Percentiles rank a stretch among this genome's conserved stretches.
These are phyloP conservation scores for Rosa persica DNA, from an alignment of 306 rosid genomes.

Conservation along the genomic window DNA sequence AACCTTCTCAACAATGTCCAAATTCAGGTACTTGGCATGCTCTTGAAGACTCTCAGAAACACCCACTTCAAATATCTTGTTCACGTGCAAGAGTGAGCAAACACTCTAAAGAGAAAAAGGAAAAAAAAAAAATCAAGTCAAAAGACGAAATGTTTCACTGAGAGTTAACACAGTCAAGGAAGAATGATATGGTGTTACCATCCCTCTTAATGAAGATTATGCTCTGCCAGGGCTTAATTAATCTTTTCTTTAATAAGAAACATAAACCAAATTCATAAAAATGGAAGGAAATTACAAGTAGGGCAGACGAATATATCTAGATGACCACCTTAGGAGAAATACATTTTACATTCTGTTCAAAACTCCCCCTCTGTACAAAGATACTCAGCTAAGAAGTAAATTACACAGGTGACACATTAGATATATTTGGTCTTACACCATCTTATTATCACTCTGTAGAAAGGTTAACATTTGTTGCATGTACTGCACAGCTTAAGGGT, in stretches of 20 bases:
- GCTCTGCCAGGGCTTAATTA: neutral
- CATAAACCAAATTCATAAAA: neutral
- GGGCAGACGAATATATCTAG: neutral
- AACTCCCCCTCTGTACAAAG: neutral
- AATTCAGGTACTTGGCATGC: conserved; percentile 56
- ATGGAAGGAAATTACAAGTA: neutral
- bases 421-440: neutral
- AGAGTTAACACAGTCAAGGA: neutral
- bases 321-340: neutral
- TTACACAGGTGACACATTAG: neutral
- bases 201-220: neutral
- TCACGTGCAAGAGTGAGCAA: conserved; percentile 79
- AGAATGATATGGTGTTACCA: neutral
- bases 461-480: neutral
- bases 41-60: conserved; percentile 83
- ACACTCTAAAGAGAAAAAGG: conserved; percentile 53
- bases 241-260: neutral
- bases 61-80: conserved; percentile 95
- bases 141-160: neutral
- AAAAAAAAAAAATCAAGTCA: conserved; percentile 7
- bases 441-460: neutral
- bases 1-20: conserved; percentile 85
- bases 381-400: neutral
- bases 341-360: neutral
- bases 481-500: neutral